Percentiles rank a stretch among this genome's conserved stretches.
Conservation (phyloP, 2,329 filamentous ascomycete genomes). For the Penicillium sp. region DNA sequence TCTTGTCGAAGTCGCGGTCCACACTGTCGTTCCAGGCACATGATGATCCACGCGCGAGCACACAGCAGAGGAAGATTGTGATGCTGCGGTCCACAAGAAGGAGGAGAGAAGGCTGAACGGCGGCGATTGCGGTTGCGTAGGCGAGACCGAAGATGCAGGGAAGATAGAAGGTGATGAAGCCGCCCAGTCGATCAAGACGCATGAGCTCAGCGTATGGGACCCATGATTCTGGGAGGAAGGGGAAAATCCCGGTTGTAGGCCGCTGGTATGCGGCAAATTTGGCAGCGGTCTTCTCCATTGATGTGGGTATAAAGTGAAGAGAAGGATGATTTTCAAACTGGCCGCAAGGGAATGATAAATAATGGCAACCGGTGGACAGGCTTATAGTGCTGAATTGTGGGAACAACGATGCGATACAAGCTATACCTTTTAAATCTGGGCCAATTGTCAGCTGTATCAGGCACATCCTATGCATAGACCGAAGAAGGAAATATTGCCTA, state of each 20-base stretch:
- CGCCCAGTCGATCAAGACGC: constrained; percentile 77
- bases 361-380: neutral
- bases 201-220: constrained; percentile 39
- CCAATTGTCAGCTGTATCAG: neutral
- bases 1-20: constrained; percentile 82
- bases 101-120: constrained; percentile 60
- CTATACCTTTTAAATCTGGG: neutral
- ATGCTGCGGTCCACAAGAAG: constrained; percentile 69
- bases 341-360: neutral
- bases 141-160: constrained; percentile 83
- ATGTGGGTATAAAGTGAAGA: neutral
- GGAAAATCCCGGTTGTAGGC: neutral
- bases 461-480: neutral
- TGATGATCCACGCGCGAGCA: constrained; percentile 84
- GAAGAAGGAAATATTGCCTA: neutral
- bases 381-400: neutral
- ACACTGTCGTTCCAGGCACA: constrained; percentile 90
- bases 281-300: neutral
- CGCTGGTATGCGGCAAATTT: neutral
- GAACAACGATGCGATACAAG: neutral
- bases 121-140: constrained; percentile 58
- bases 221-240: constrained; percentile 3
- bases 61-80: constrained; percentile 54
- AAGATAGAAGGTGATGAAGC: constrained; percentile 82
- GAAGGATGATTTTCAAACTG: neutral